phyloP scores from a whole-genome alignment of 306 rosid species.

The Castanea crenata region DNA sequence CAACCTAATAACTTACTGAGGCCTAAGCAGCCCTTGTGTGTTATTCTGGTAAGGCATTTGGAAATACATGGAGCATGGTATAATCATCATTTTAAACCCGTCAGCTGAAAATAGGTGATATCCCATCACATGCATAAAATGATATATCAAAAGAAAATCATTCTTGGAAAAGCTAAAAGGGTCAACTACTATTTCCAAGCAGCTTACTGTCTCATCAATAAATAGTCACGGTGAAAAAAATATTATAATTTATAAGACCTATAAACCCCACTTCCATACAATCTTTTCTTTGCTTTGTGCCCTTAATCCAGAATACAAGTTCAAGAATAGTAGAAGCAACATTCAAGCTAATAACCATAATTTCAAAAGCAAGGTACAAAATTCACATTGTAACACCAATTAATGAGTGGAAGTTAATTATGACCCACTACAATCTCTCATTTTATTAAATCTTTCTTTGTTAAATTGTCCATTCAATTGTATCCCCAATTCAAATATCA shows the following conservation, averaged over 20 bases:
- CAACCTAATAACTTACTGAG: background rate
- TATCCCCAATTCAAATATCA: background rate
- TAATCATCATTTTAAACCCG: no score
- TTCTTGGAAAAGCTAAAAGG: background rate
- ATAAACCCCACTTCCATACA: background rate
- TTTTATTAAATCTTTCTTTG: background rate
- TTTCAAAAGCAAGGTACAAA: constrained; percentile 5
- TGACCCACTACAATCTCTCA: no score
- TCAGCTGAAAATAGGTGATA: no score
- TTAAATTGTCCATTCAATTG: background rate
- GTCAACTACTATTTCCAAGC: no score
- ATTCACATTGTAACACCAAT: background rate
- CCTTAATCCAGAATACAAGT: background rate
- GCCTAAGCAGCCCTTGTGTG: background rate
- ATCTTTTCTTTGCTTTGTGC: background rate
- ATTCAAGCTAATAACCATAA: background rate
- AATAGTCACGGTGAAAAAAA: background rate
- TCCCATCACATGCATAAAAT: background rate
- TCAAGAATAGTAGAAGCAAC: background rate
- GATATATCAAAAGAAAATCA: background rate
- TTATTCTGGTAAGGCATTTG: background rate
- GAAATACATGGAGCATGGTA: background rate
- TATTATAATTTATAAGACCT: background rate
- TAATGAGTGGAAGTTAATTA: no score
- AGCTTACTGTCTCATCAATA: background rate